A percentile compares a stretch with the other conserved stretches of the same genome.
phyloP scores from a whole-genome alignment of 805 yeast species.

The Hanseniaspora clermontiae region DNA sequence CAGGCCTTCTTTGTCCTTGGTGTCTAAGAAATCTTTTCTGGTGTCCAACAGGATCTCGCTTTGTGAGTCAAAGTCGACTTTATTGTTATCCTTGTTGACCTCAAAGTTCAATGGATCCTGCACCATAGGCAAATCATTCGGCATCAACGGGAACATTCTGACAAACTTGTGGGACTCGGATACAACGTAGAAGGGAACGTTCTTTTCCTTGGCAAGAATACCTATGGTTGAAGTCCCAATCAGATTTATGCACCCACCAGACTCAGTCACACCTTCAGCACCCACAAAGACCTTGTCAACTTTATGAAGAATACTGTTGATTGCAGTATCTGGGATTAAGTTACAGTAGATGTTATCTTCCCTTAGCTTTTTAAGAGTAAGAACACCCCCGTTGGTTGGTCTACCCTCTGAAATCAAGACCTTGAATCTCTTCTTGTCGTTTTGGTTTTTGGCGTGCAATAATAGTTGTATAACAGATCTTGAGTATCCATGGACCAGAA shows the following conservation, averaged over 20 bases:
- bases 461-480: conserved; percentile 77
- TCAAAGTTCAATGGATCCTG: conserved; percentile 37
- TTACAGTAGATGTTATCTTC: conserved; percentile 73
- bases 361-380: conserved; percentile 56
- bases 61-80: conserved; percentile 5
- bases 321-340: conserved; percentile 82
- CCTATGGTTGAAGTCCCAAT: conserved; percentile 94
- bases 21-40: conserved; percentile 19
- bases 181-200: conserved; percentile 87
- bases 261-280: conserved; percentile 98
- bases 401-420: conserved; percentile 89
- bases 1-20: conserved; percentile 13
- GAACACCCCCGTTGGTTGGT: conserved; percentile 63
- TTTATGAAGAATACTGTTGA: conserved; percentile 80
- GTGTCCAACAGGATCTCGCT: conserved; percentile 14
- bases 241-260: conserved; percentile 94
- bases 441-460: conserved; percentile 39
- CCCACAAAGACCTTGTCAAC: conserved; percentile 92
- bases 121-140: conserved; percentile 72
- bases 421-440: conserved; percentile 64
- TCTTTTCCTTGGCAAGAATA: conserved; percentile 75
- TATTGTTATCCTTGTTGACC: conserved; percentile 8
- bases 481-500: conserved; percentile 81
- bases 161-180: conserved; percentile 94
- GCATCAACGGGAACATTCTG: conserved; percentile 85